Base-by-base conservation (phyloP, 495 filamentous ascomycete species). In the Beverwykella pulmonaria region DNA sequence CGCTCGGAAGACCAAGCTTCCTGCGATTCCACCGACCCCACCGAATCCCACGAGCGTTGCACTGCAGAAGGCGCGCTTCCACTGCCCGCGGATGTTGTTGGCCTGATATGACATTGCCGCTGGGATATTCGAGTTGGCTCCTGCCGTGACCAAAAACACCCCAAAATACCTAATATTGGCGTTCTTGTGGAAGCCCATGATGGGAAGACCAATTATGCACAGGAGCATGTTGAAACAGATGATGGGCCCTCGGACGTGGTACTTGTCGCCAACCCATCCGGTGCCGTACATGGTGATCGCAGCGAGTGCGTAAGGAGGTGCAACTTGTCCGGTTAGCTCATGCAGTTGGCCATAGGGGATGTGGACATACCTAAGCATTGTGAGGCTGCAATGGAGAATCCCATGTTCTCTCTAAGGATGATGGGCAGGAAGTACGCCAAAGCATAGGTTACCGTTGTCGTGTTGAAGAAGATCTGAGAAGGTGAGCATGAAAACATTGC, bases 111-210 rank as follows among this genome's bases (percentile, higher is more conserved):
- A 41, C 70, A 75, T 81, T 44, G 78, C 67, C 19, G 78, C 76
- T 0, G 83, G 86, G 26, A 87, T 80, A 71, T 89, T 90, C 14
- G 84, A 80, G 74, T 89, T 89, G 30, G 82, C 79, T 9, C 85
- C 84, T 6, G 82, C 83, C 0, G 84, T 86, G 26, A 79, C 79
- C 49, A 89, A 75, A 78, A 89, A 90, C n/a, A 87, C 82, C 32
- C 87, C 87, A 56, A 87, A 84, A 69, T 89, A 90, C 20, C 84
- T 83, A 5, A 81, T 81, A 5, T 72, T 79, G 26, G 80, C 59
- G 59, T 74, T 77, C 22, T 73, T 65, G 34, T 79, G 77, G 73
- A 83, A 90, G n/a, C 82, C 82, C 67, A 85, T 78, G 73, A 85
- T 79, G 15, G 79, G 75, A 23, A 84, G 73, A 25, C 82, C 82